Percentiles rank a stretch among this genome's conserved stretches.
Evolutionary conservation across 2,329 filamentous ascomycete genomes (phyloP).

Genomic region (Orbilia blumenaviensis): DNA sequence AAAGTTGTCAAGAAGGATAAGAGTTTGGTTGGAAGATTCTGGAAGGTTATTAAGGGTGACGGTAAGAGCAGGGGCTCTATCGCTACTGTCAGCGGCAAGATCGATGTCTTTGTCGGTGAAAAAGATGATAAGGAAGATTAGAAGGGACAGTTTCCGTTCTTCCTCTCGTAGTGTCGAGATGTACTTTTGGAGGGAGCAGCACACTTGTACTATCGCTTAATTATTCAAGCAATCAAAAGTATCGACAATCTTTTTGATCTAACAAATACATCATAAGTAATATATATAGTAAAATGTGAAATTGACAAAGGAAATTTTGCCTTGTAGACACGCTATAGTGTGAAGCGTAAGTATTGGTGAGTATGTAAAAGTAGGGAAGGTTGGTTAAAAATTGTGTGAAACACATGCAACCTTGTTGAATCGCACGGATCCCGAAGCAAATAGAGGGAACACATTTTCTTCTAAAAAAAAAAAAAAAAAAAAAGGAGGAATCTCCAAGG

Average conservation of each 20-base stretch:
- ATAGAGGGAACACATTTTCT: not conserved
- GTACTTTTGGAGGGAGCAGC: too few relatives aligned
- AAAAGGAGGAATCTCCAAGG: not conserved
- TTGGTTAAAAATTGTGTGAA: too few relatives aligned
- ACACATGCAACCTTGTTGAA: too few relatives aligned
- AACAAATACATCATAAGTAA: too few relatives aligned
- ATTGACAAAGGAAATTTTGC: conserved; percentile 14
- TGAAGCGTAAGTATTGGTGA: not conserved
- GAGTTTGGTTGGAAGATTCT: conserved; percentile 27
- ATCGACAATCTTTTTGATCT: not conserved
- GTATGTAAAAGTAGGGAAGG: too few relatives aligned
- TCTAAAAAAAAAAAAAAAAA: not conserved
- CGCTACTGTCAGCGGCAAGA: conserved; percentile 35
- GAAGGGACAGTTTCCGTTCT: not conserved
- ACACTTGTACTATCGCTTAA: not conserved
- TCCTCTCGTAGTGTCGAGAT: not conserved
- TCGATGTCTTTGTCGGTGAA: conserved; percentile 43
- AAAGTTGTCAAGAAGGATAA: conserved; percentile 39
- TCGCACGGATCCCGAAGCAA: not conserved
- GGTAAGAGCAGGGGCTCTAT: conserved; percentile 34
- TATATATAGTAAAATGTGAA: not conserved
- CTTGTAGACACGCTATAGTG: not conserved
- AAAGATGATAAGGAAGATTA: not conserved
- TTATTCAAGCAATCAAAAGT: not conserved
- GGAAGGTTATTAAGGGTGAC: conserved; percentile 47